Conservation (phyloP, 805 yeast species). For the Scheffersomyces ergatensis region DNA sequence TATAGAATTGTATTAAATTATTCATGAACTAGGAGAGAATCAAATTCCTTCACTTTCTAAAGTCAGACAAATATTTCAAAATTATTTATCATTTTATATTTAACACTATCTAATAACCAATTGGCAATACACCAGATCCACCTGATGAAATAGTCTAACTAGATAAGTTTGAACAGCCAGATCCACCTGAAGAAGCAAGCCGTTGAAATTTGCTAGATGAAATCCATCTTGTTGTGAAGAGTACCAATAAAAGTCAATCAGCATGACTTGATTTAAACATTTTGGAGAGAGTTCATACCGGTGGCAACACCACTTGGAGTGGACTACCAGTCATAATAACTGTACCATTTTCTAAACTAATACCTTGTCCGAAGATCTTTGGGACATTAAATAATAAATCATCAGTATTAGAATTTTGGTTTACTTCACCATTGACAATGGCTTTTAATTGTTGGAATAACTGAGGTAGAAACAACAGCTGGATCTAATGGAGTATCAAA, state of each 20-base stretch:
- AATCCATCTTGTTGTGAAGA: constrained; percentile 7
- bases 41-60: no score
- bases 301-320: constrained; percentile 55
- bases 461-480: constrained; percentile 41
- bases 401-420: constrained; percentile 44
- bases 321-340: constrained; percentile 55
- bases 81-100: no score
- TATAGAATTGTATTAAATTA: no score
- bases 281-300: constrained; percentile 26
- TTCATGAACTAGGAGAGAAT: no score
- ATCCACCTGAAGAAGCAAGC: no score
- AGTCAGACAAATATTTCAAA: no score
- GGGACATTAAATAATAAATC: constrained; percentile 50
- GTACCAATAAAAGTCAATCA: constrained; percentile 7
- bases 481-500: constrained; percentile 61
- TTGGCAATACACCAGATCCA: no score
- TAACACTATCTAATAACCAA: no score
- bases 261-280: constrained; percentile 5
- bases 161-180: no score
- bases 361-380: constrained; percentile 45
- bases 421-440: constrained; percentile 44
- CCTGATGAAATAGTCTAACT: no score
- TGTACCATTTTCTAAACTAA: constrained; percentile 53
- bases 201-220: no score
- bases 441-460: constrained; percentile 35